Base-by-base conservation (phyloP, 208 protist genomes). In the Acanthamoeba divionensis region DNA sequence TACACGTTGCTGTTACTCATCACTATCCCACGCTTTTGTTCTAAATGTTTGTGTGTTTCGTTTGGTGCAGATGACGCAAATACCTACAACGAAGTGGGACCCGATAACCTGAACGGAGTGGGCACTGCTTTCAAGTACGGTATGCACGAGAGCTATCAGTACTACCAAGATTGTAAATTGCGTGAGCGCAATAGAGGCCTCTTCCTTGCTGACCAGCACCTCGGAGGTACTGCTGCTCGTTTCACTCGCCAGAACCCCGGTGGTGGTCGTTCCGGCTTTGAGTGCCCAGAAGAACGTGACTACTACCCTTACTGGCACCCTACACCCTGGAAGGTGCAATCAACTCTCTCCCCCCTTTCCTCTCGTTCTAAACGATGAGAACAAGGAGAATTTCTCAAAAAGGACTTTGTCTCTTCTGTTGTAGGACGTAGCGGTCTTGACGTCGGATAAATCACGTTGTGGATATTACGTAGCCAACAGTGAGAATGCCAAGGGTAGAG, bases 261-360 rank as follows among this genome's bases (percentile, higher is more conserved):
- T 45, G 91, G 91, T 63, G 77, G 48, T 10, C 92, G 93, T 60
- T 77, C 69, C 45, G 96, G 96, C 45, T 96, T 94, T 24, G 96
- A 97, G 89, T 97, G 96, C 71, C 94, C 93, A 55, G 96, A 97
- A 83, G 96, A 97, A 77, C 77, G 96, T 71, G 96, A 97, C 83
- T 97, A 97, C 92, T 97, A 97, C 71, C 96, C 96, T 50, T 97
- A 97, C 91, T 97, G 96, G 96, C 93, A 95, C 71, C 94, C 94
- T 88, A 93, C 93, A 18, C 94, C 95, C 86, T 97, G 96, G 96
- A 92, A 90, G n/a, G n/a, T n/a, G n/a, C n/a, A n/a, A n/a, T n/a
- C n/a, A n/a, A n/a, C n/a, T n/a, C n/a, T n/a, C n/a, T n/a, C n/a
- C n/a, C n/a, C n/a, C n/a, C n/a, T n/a, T n/a, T n/a, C n/a, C n/a